Evolutionary conservation across 164 flowering plant genomes (phyloP), one percentile per base, ranked within the genome.

Genomic region (Pachysandra terminalis): DNA sequence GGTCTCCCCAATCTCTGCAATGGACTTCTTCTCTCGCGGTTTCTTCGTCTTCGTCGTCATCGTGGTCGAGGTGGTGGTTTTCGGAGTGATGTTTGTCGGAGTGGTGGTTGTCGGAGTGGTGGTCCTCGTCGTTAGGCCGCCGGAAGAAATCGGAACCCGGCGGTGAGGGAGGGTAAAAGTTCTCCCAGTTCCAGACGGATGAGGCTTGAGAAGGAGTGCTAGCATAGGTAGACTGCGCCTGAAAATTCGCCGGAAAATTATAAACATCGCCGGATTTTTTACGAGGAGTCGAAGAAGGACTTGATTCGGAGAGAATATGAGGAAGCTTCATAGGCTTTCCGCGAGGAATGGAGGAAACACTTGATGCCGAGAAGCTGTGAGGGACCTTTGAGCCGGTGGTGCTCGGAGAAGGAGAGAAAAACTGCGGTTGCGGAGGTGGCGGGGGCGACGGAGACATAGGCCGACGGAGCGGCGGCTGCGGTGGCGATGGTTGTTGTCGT

Each of bases 171-270:
- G 99, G 99, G 73, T 90, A 89, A 81, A 87, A 89, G 61, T 87
- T 83, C 67, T 95, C 99, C 99, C 99, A 95, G 76, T 95, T 88
- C 99, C 99, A 95, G 3, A 84, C 83, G 0, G 98, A 95, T 15
- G 98, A 92, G 7, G 97, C 72, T 56, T 95, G 98, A 3, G 99
- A 92, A 3, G 95, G 94, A 8, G 98, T 91, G 26, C 54, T 66
- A 0, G 90, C 77, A 68, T 82, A 90, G 9, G 82, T 82, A 2
- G 95, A 83, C n/a, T n/a, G n/a, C n/a, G n/a, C n/a, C n/a, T n/a
- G n/a, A n/a, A n/a, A n/a, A 61, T 74, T 73, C 5, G 66, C 25
- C 9, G 63, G 59, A 68, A 61, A 74, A 56, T 69, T 62, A 25
- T 35, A 25, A 27, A 59, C 55, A 2, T 9, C 41, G 53, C 19